These are phyloP conservation scores for Apiospora malaysiana DNA, from an alignment of 2,329 filamentous ascomycete genomes.

Conservation along the genomic window DNA sequence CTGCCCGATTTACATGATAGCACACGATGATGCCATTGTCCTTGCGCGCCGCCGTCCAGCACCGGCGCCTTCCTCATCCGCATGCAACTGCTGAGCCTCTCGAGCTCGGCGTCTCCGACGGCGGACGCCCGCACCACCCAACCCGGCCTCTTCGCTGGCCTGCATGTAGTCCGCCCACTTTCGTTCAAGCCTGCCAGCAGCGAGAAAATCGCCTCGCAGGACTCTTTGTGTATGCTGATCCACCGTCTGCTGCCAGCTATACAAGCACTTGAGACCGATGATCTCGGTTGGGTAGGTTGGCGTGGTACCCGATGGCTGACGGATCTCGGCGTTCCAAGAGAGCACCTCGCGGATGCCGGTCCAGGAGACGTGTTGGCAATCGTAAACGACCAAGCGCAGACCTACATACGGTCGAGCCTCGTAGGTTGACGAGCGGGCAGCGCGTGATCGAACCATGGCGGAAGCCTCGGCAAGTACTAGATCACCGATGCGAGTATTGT, in stretches of 20 bases:
- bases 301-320: conserved; percentile 49
- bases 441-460: conserved; percentile 74
- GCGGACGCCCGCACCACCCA: conserved; percentile 68
- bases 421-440: conserved; percentile 47
- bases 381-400: conserved; percentile 82
- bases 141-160: conserved; percentile 82
- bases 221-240: conserved; percentile 92
- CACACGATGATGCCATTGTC: conserved; percentile 62
- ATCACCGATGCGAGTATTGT: conserved; percentile 92
- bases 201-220: conserved; percentile 73
- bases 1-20: conserved; percentile 62
- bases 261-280: conserved; percentile 90
- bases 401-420: conserved; percentile 60
- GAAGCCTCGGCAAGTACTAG: conserved; percentile 85
- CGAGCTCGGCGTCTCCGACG: conserved; percentile 77
- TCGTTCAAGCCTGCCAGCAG: conserved; percentile 80
- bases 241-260: conserved; percentile 93
- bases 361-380: conserved; percentile 93
- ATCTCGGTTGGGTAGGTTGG: conserved; percentile 75
- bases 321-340: conserved; percentile 80
- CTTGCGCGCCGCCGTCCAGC: conserved; percentile 66
- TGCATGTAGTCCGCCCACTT: conserved; percentile 98
- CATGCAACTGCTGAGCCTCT: conserved; percentile 80
- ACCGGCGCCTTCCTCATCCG: conserved; percentile 77
- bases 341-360: conserved; percentile 87